Conservation (phyloP, 2,329 filamentous ascomycete species). For the Exophiala bonariae region DNA sequence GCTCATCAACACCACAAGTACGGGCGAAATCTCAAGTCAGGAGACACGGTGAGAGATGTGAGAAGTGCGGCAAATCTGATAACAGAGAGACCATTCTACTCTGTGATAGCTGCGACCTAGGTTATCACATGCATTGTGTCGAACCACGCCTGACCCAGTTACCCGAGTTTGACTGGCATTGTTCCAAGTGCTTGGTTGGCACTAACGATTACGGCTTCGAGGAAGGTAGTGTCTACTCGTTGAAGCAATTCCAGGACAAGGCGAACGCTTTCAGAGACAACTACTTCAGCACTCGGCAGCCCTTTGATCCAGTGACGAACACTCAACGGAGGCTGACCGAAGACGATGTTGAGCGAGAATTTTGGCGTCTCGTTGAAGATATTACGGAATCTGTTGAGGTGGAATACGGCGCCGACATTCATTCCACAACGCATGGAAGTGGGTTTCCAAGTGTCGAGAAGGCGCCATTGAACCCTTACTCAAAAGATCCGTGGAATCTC, state of each 20-base stretch:
- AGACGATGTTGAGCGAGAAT: slow-evolving; percentile 93
- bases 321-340: slow-evolving; percentile 81
- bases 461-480: slow-evolving; percentile 81
- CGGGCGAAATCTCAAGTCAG: slow-evolving; percentile 58
- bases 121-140: slow-evolving; percentile 83
- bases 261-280: slow-evolving; percentile 91
- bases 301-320: slow-evolving; percentile 80
- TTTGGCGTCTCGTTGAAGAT: slow-evolving; percentile 93
- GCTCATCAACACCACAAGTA: slow-evolving; percentile 67
- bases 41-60: slow-evolving; percentile 70
- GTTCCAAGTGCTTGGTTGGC: slow-evolving; percentile 88
- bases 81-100: slow-evolving; percentile 69
- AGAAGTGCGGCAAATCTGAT: slow-evolving; percentile 79
- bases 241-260: slow-evolving; percentile 94
- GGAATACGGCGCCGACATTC: slow-evolving; percentile 96
- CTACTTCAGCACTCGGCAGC: slow-evolving; percentile 90
- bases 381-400: slow-evolving; percentile 95
- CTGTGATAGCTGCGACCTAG: slow-evolving; percentile 90
- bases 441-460: slow-evolving; percentile 94
- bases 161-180: slow-evolving; percentile 92
- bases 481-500: slow-evolving; percentile 91
- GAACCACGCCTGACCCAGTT: slow-evolving; percentile 78
- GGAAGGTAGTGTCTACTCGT: slow-evolving; percentile 90
- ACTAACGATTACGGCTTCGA: slow-evolving; percentile 97
- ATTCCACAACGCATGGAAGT: slow-evolving; percentile 95